Evolutionary conservation across 495 filamentous ascomycete genomes (phyloP), one percentile per base, ranked within the genome.

Genomic region (Tirmania nivea): DNA sequence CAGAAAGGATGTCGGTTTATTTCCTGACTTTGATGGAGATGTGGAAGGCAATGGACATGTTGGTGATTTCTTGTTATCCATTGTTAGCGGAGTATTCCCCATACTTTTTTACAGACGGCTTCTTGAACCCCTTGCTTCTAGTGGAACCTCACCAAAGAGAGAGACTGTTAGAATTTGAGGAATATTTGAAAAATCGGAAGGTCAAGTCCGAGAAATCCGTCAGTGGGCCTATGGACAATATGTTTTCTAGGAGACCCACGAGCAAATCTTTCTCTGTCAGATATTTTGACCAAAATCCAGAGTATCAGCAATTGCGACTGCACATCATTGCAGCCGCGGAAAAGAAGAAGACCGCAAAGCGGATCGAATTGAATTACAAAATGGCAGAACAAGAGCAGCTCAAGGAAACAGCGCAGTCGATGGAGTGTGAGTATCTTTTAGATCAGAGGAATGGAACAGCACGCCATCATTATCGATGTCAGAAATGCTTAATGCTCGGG

Each of bases 21-120:
- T 42, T 77, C 1, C 67, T 85, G 17, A 77, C 70, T 0, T 60
- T 75, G 4, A 61, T 81, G 53, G 78, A 83, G 31, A 55, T 84
- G 0, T 85, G 80, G 79, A 59, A 79, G 35, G 75, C 76, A n/a
- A 65, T 68, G 49, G 80, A 84, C 56, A 73, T 67, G 51, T 65
- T 67, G 11, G 73, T 75, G 0, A 67, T 69, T 11, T 16, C 53
- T 2, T 51, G 60, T 0, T 66, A 69, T 52, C 54, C 60, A 1
- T 50, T 80, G 6, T 57, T 85, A 1, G 47, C 34, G 0, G 62
- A 79, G 0, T 85, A 79, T 57, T 62, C 73, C 12, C 67, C 74
- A 0, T 70, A 66, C 1, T 31, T 31, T 31, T 65, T 84, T 37
- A 67, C 70, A 0, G 12, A 53, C 0, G 55, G 49, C 7, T 16